Evolutionary conservation across 345 rosid species (phyloP).

Genomic region (Garcia nutans): DNA sequence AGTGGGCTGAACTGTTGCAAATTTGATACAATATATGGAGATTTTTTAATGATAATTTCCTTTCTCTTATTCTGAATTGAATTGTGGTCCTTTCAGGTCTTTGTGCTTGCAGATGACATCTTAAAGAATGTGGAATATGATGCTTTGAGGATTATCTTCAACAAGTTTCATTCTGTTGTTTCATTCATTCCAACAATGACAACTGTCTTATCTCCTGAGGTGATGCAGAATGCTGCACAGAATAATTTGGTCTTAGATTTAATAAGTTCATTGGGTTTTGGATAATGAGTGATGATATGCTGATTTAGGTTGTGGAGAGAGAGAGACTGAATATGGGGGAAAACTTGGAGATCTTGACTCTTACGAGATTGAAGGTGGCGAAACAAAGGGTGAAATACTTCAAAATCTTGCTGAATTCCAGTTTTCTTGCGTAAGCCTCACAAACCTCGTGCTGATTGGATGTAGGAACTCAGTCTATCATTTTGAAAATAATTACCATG

Average conservation of each 20-base stretch:
- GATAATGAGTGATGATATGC: conserved; percentile 8
- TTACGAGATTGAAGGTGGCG: conserved; percentile 96
- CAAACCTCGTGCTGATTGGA: background rate
- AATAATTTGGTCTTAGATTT: background rate
- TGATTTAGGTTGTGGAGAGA: conserved; percentile 73
- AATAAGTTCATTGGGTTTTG: conserved; percentile 13
- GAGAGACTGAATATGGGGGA: conserved; percentile 82
- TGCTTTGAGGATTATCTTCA: conserved; percentile 85
- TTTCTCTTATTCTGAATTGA: background rate
- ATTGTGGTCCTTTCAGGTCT: conserved; percentile 54
- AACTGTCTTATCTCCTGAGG: conserved; percentile 88
- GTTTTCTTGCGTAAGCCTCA: conserved; percentile 86
- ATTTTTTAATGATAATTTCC: background rate
- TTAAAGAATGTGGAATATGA: conserved; percentile 88
- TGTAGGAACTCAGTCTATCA: background rate
- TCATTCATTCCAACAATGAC: conserved; percentile 73
- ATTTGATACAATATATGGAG: background rate
- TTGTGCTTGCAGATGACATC: conserved; percentile 95
- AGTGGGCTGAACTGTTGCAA: background rate
- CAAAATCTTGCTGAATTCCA: conserved; percentile 95
- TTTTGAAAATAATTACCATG: background rate
- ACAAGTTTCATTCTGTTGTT: conserved; percentile 84
- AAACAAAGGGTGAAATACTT: conserved; percentile 85
- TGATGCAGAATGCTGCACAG: conserved; percentile 31
- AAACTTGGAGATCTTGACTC: conserved; percentile 87